phyloP scores from a whole-genome alignment of 2,329 filamentous ascomycete species.

The Tolypocladium guangdongense region DNA sequence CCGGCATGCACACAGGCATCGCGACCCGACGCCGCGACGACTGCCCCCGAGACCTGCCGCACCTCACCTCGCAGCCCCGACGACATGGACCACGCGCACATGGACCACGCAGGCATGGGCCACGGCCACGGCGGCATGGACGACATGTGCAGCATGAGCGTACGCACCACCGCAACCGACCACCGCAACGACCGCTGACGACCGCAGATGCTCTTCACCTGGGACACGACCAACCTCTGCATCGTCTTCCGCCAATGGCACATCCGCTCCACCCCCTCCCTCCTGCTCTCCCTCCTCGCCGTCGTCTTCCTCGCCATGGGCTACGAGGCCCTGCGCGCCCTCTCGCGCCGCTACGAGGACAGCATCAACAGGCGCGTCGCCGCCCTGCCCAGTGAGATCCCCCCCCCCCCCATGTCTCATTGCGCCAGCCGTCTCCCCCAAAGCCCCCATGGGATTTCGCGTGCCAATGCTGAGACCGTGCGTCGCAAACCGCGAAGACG shows the following conservation, averaged over 20 bases:
- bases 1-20: no score
- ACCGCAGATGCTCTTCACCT: constrained; percentile 90
- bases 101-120: constrained; percentile 34
- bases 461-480: constrained; percentile 20
- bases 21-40: not conserved
- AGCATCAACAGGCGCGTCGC: constrained; percentile 36
- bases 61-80: no score
- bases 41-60: no score
- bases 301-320: constrained; percentile 79
- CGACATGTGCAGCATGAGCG: constrained; percentile 82
- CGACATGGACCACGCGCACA: constrained; percentile 12
- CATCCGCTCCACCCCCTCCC: constrained; percentile 59
- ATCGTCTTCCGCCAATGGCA: constrained; percentile 93
- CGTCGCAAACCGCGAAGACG: constrained; percentile 9
- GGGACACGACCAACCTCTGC: constrained; percentile 87
- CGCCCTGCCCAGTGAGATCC: constrained; percentile 40
- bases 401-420: not conserved
- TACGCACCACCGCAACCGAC: constrained; percentile 29
- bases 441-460: constrained; percentile 5
- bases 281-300: constrained; percentile 72
- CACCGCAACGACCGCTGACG: not conserved
- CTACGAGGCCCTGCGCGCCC: constrained; percentile 79
- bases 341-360: constrained; percentile 66
- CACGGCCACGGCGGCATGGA: constrained; percentile 41
- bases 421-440: constrained; percentile 1